phyloP scores from a whole-genome alignment of 371 early-diverging fungal species.

The Saksenaea oblongispora region DNA sequence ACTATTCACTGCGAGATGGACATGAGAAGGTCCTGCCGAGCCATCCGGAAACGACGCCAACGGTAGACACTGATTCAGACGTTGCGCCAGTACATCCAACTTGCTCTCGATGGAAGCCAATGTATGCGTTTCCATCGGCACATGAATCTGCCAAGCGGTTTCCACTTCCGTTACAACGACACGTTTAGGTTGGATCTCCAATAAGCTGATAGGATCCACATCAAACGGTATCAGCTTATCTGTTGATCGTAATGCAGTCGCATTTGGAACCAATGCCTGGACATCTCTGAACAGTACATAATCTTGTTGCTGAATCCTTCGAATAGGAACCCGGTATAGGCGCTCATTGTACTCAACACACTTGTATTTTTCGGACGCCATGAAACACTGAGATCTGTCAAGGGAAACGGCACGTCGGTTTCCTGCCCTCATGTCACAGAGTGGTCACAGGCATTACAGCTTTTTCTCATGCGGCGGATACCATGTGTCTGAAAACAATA shows the following conservation, averaged over 20 bases:
- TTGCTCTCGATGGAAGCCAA: slow-evolving; percentile 28
- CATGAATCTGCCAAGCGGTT: slow-evolving; percentile 39
- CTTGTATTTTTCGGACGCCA: slow-evolving; percentile 17
- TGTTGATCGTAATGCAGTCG: slow-evolving; percentile 37
- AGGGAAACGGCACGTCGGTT: background rate
- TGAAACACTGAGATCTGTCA: background rate
- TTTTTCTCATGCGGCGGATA: no score
- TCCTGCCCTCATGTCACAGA: no score
- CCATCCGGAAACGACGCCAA: slow-evolving; percentile 1
- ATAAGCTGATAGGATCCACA: slow-evolving; percentile 22
- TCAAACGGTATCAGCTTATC: slow-evolving; percentile 43
- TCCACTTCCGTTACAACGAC: slow-evolving; percentile 22
- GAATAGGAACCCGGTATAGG: slow-evolving; percentile 39
- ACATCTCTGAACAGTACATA: slow-evolving; percentile 40
- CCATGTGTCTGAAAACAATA: no score
- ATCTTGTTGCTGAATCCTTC: slow-evolving; percentile 28
- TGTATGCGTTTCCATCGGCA: slow-evolving; percentile 22
- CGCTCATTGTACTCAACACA: slow-evolving; percentile 31
- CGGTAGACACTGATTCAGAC: slow-evolving; percentile 8
- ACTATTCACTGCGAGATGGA: background rate
- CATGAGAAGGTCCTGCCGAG: background rate
- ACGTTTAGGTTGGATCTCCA: slow-evolving; percentile 33
- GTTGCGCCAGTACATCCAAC: slow-evolving; percentile 29
- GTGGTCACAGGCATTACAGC: no score
- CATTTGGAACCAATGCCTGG: slow-evolving; percentile 36